Percentiles rank a stretch among this genome's conserved stretches.
Evolutionary conservation across 1,284 basidiomycete genomes (phyloP).

Genomic region (Amylostereum areolatum): DNA sequence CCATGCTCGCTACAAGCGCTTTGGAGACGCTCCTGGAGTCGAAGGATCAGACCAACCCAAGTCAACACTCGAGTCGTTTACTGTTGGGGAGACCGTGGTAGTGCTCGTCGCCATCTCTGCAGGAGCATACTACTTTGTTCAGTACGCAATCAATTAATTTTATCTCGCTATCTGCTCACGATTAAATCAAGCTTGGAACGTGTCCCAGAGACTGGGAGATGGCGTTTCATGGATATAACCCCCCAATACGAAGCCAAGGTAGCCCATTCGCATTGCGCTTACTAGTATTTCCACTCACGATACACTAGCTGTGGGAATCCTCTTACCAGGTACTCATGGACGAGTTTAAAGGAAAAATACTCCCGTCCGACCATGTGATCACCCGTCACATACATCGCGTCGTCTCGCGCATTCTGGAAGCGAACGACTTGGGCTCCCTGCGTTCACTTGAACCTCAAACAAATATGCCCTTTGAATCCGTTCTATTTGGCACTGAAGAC

Average conservation of each 20-base stretch:
- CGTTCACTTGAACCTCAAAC: constrained; percentile 23
- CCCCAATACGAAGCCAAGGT: constrained; percentile 52
- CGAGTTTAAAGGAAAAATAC: constrained; percentile 52
- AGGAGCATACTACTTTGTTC: constrained; percentile 49
- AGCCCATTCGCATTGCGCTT: constrained; percentile 9
- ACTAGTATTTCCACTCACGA: neutral
- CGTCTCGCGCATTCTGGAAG: constrained; percentile 66
- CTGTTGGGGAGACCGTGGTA: constrained; percentile 4
- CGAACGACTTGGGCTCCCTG: constrained; percentile 65
- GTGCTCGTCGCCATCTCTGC: neutral
- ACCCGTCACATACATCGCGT: constrained; percentile 65
- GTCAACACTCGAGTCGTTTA: neutral
- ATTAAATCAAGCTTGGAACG: constrained; percentile 57
- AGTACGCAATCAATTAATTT: constrained; percentile 36
- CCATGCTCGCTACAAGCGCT: constrained; percentile 8
- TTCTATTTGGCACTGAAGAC: neutral
- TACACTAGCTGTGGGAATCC: constrained; percentile 39
- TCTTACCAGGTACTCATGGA: constrained; percentile 45
- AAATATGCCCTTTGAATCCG: neutral
- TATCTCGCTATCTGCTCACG: neutral
- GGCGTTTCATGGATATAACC: constrained; percentile 79
- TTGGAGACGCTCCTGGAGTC: constrained; percentile 3
- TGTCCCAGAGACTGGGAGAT: constrained; percentile 78
- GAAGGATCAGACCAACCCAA: neutral
- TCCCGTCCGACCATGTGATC: constrained; percentile 67